A percentile compares a stretch with the other conserved stretches of the same genome.
Evolutionary conservation across 805 yeast species (phyloP).

Genomic region (Starmerella roubikii): DNA sequence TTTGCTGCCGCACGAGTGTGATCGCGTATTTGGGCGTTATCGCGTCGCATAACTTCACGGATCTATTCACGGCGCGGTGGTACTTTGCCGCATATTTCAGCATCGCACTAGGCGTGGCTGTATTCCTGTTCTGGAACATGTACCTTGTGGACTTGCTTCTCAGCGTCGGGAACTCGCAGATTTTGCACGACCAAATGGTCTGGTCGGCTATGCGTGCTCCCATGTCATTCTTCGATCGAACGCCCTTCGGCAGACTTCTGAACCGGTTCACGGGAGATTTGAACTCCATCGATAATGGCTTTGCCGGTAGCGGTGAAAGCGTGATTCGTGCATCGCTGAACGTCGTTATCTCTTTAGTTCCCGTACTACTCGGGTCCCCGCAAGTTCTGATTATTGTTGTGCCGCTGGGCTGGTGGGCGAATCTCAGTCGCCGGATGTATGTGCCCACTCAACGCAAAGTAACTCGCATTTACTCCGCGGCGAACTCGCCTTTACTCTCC

Average conservation of each 20-base stretch:
- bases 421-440: conserved; percentile 55
- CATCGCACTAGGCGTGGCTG: conserved; percentile 35
- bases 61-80: conserved; percentile 31
- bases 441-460: conserved; percentile 60
- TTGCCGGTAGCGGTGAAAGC: conserved; percentile 24
- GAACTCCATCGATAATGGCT: conserved; percentile 66
- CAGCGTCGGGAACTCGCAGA: conserved; percentile 8
- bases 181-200: conserved; percentile 56
- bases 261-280: conserved; percentile 84
- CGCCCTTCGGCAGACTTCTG: conserved; percentile 82
- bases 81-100: conserved; percentile 74
- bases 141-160: conserved; percentile 13
- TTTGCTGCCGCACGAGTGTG: conserved; percentile 18
- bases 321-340: not conserved
- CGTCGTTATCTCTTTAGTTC: conserved; percentile 29
- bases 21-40: not conserved
- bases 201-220: conserved; percentile 64
- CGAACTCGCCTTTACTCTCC: conserved; percentile 59
- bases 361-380: conserved; percentile 67
- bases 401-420: conserved; percentile 55
- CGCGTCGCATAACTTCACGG: conserved; percentile 27
- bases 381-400: conserved; percentile 53
- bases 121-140: conserved; percentile 21
- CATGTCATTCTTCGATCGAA: conserved; percentile 86
- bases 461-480: conserved; percentile 47